Conservation (phyloP, 805 yeast genomes). For the Candida caryicola region DNA sequence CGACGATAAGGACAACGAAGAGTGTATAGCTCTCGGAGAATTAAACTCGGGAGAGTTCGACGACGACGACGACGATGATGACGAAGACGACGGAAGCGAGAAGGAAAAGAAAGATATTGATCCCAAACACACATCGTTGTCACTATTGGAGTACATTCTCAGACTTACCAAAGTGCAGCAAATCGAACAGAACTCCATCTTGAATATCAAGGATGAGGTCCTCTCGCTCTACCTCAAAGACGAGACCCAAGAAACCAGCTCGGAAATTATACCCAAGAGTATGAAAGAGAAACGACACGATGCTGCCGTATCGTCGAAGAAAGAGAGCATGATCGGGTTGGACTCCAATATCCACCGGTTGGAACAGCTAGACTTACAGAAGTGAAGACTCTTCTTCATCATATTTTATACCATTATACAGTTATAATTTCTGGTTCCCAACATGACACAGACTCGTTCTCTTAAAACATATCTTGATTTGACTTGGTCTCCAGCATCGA, state of each 20-base stretch:
- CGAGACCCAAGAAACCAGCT: conserved; percentile 30
- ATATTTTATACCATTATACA: not conserved
- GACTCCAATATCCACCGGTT: conserved; percentile 35
- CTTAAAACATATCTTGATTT: conserved; percentile 1
- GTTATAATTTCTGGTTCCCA: too few species aligned
- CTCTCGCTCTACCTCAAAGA: conserved; percentile 59
- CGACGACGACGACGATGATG: conserved; percentile 11
- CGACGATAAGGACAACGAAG: conserved; percentile 10
- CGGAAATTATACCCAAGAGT: conserved; percentile 15
- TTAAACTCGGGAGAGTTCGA: conserved; percentile 14
- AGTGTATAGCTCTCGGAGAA: conserved; percentile 22
- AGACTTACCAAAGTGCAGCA: conserved; percentile 60
- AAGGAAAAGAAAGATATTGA: not conserved
- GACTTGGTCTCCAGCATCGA: conserved; percentile 1
- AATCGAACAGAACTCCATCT: conserved; percentile 52
- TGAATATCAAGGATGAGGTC: conserved; percentile 64
- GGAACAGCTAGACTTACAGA: conserved; percentile 24
- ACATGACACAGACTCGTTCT: too few species aligned
- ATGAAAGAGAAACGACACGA: conserved; percentile 14
- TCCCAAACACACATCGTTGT: conserved; percentile 36
- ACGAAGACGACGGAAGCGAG: conserved; percentile 5
- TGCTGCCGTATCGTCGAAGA: conserved; percentile 10
- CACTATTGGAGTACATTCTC: conserved; percentile 61
- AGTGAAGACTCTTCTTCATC: conserved; percentile 7
- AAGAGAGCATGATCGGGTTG: conserved; percentile 18